Evolutionary conservation across 1,284 basidiomycete genomes (phyloP), one percentile per base, ranked within the genome.

Genomic region (Heliocybe sulcata): DNA sequence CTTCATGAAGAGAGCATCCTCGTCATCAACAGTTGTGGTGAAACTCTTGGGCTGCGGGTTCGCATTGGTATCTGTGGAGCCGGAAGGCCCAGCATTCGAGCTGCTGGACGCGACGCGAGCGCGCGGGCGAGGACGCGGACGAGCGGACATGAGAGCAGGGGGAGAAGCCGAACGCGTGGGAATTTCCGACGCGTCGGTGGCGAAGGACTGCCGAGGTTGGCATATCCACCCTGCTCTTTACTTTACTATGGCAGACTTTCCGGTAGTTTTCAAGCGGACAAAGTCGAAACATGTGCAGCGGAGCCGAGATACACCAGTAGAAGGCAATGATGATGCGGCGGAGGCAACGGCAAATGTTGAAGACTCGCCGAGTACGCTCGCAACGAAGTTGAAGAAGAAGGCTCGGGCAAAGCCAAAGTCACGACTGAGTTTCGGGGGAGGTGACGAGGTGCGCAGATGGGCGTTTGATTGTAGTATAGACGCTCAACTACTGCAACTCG

Each of bases 371-470:
- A 81, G 74, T 56, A 75, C 75, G 0, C 65, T 87, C 50, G 82
- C 78, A 1, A 69, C 81, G 3, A 88, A 85, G 66, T 64, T 89
- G 56, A 91, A 85, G 75, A 83, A 77, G 61, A 85, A 86, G 66
- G 65, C 71, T 64, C 83, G 81, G 58, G 65, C 76, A 3, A 84
- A 83, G 63, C 76, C 80, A 20, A 85, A 83, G 63, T 77, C 85
- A 2, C 75, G 79, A 53, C 72, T 95, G 55, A 94, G 92, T 66
- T 95, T 95, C 72, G 92, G 90, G 4, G 86, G 73, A 11, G 85
- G 83, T 27, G 88, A 91, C 58, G 88, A 90, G 73, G 90, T 87
- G 63, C 20, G 47, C 8, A 25, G 4, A 45, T 6, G 10, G 6
- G 3, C 14, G n/a, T 49, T 49, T 14, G 22, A 26, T 16, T 26